Evolutionary conservation across 2,329 filamentous ascomycete genomes (phyloP).

Genomic region (Penicillium sp.): DNA sequence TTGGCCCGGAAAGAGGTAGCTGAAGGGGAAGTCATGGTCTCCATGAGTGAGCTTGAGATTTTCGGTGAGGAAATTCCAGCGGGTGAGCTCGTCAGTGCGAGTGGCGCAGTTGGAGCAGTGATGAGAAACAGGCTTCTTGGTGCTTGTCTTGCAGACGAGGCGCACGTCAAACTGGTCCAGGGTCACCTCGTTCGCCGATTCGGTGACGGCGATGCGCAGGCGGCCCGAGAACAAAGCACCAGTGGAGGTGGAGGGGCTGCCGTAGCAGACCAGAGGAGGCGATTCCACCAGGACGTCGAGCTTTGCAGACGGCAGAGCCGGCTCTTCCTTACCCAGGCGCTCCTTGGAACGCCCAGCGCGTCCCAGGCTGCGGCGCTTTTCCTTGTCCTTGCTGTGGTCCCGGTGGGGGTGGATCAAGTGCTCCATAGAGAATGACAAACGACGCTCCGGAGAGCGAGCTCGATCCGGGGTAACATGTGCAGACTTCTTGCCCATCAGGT

Average conservation of each 20-base stretch:
- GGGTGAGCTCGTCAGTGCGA: constrained; percentile 68
- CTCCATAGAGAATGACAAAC: constrained; percentile 43
- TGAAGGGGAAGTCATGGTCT: constrained; percentile 79
- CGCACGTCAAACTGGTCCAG: constrained; percentile 69
- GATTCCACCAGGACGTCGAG: constrained; percentile 70
- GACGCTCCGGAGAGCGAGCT: constrained; percentile 37
- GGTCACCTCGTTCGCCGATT: constrained; percentile 55
- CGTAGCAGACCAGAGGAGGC: constrained; percentile 80
- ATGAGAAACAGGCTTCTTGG: constrained; percentile 74
- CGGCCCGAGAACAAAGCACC: constrained; percentile 83
- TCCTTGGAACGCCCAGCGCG: constrained; percentile 38
- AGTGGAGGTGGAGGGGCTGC: constrained; percentile 66
- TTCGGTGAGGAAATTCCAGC: constrained; percentile 70
- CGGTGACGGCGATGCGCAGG: constrained; percentile 67
- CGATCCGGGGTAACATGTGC: constrained; percentile 25
- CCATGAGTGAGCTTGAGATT: constrained; percentile 47
- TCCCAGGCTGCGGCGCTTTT: constrained; percentile 40
- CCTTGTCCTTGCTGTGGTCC: constrained; percentile 40
- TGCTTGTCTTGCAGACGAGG: constrained; percentile 65
- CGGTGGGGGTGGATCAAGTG: constrained; percentile 42
- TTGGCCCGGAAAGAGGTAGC: constrained; percentile 75
- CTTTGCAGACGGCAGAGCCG: constrained; percentile 44
- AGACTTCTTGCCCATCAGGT: constrained; percentile 26
- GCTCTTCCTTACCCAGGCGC: constrained; percentile 27
- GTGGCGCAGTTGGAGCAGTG: constrained; percentile 74